Conservation (phyloP, 495 filamentous ascomycete genomes). For the Neurospora sp. region DNA sequence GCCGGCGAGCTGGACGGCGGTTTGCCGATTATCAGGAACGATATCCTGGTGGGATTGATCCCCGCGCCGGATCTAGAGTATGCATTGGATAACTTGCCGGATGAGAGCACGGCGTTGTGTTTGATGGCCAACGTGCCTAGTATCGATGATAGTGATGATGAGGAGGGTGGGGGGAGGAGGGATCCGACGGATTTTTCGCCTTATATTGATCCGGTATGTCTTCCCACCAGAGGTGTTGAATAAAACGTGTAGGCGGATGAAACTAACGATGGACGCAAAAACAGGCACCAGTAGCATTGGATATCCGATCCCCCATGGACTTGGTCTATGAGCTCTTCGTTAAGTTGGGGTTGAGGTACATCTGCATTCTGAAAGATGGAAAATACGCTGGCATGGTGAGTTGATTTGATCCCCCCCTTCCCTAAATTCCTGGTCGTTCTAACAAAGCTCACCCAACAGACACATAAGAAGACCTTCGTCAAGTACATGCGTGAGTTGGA, state of each 20-base stretch:
- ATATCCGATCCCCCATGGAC: slow-evolving; percentile 86
- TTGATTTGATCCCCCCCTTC: not conserved
- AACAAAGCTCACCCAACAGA: slow-evolving; percentile 26
- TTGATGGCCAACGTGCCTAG: slow-evolving; percentile 62
- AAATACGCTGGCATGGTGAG: slow-evolving; percentile 79
- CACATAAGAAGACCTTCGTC: slow-evolving; percentile 94
- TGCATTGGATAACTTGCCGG: slow-evolving; percentile 69
- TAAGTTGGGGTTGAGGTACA: slow-evolving; percentile 84
- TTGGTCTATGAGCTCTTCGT: slow-evolving; percentile 95
- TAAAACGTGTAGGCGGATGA: not conserved
- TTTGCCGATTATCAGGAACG: slow-evolving; percentile 71
- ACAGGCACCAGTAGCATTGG: slow-evolving; percentile 72
- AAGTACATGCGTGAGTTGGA: slow-evolving; percentile 83
- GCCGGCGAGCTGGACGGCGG: slow-evolving; percentile 89
- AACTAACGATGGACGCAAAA: not conserved
- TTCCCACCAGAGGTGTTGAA: not conserved
- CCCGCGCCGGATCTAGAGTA: slow-evolving; percentile 93
- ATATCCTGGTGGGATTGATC: slow-evolving; percentile 79
- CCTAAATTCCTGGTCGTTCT: slow-evolving; percentile 5
- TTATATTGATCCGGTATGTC: slow-evolving; percentile 73
- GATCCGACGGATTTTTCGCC: slow-evolving; percentile 78
- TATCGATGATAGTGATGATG: slow-evolving; percentile 46
- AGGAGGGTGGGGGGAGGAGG: slow-evolving; percentile 26
- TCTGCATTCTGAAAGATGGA: slow-evolving; percentile 79
- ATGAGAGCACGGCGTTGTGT: slow-evolving; percentile 64